A percentile compares a stretch with the other conserved stretches of the same genome.
Conservation (phyloP, 176 grass and related monocot species). For the Melocanna baccifera region DNA sequence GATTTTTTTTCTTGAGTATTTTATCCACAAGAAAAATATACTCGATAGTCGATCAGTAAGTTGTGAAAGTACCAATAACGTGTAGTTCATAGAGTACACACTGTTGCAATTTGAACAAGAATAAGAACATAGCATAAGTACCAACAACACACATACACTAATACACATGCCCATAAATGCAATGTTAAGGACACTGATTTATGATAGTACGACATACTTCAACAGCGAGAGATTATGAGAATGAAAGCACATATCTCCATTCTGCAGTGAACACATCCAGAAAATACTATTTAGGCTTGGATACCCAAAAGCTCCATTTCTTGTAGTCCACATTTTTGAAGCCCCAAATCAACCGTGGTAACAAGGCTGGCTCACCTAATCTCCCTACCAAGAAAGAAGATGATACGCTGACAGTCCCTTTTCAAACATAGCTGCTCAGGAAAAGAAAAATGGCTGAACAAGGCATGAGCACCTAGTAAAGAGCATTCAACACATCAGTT, state of each 20-base stretch:
- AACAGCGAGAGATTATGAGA: neutral
- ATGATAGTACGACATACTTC: neutral
- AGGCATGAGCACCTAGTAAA: conserved; percentile 4
- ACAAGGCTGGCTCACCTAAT: neutral
- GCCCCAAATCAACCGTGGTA: neutral
- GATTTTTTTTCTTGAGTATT: neutral
- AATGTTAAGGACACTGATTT: neutral
- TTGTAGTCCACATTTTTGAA: neutral
- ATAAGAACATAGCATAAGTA: too few species aligned
- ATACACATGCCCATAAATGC: neutral
- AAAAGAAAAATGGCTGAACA: conserved; percentile 1
- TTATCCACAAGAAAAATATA: too few species aligned
- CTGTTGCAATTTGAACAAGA: too few species aligned
- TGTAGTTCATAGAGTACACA: too few species aligned
- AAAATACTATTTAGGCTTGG: neutral
- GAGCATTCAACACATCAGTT: conserved; percentile 2
- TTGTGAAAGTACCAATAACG: too few species aligned
- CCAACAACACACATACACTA: too few species aligned
- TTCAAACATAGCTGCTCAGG: conserved; percentile 22
- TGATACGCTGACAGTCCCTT: conserved; percentile 8
- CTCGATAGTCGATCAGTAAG: too few species aligned
- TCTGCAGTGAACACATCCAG: neutral
- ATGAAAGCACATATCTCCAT: neutral
- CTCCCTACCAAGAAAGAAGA: neutral
- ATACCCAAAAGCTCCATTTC: neutral